Base-by-base conservation (phyloP, 2,329 filamentous ascomycete genomes). In the Blastomyces gilchristii region DNA sequence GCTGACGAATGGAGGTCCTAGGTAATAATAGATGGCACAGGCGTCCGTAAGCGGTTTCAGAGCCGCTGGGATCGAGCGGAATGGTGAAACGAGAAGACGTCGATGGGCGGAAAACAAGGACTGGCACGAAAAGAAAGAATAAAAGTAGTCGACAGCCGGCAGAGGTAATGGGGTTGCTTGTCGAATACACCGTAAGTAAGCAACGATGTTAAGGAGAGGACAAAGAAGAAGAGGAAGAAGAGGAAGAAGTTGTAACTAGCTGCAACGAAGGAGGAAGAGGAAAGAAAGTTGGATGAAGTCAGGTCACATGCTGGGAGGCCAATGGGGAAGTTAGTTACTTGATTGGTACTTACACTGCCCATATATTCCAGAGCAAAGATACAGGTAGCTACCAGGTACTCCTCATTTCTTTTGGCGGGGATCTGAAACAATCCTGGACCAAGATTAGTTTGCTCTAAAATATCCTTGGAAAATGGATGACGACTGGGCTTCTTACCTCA, bases 1-100 rank as follows among this genome's bases (percentile, higher is more conserved):
- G 52, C 58, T 57, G 34, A 57, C n/a, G n/a, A 57, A 25, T 57
- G 14, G 41, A n/a, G 18, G 34, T 25, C 41, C 31, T 16, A 41
- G 53, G 53, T n/a, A 25, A 43, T 43, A 50, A 50, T 25, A 18
- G 22, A 12, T 0, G n/a, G 22, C 9, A 50, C 6, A 50, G n/a
- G 25, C n/a, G 25, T 50, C 47, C 9, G 22, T 37, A 37, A 37
- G 52, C 25, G 64, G 72, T 74, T 73, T 75, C 72, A 74, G 69
- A 66, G 64, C 22, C 2, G 60, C 43, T 58, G 65, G 61, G 37
- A 62, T 60, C 28, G 28, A 31, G 28, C 2, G 28, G 28, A 31
- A 31, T 31, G 45, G 58, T 41, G 49, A 61, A 53, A 54, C 39
- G 39, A 22, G 34, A 50, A 25, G 14, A 22, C n/a, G 22, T 25